Base-by-base conservation (phyloP, 2,329 filamentous ascomycete genomes). In the Hypoxylon sp. region DNA sequence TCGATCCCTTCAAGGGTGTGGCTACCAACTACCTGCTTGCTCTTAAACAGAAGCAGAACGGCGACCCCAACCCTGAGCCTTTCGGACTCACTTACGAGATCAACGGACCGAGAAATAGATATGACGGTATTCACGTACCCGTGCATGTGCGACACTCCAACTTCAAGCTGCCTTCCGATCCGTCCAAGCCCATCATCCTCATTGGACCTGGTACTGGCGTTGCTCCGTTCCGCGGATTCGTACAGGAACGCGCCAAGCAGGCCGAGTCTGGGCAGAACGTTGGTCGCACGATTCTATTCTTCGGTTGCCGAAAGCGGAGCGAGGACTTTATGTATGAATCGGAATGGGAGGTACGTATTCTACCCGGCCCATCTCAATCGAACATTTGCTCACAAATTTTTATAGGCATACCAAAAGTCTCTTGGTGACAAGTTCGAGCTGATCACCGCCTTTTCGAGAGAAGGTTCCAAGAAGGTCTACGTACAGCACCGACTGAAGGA, bases 111-210 rank as follows among this genome's bases (percentile, higher is more conserved):
- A 87, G 95, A 70, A 96, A 97, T 83, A 98, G 96, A 79, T 99
- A 98, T 76, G 91, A 97, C 70, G 94, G 94, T 60, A 88, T 97
- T 59, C 93, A 96, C 72, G 89, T 98, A 20, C 95, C 95, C 2
- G 91, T 99, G 11, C 95, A 99, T 73, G 88, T 99, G 58, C 91
- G 95, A 64, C 94, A 97, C 79, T 98, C 95, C 64, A 99, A 98
- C 81, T 99, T 99, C 86, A 98, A 98, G 81, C 86, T 99, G 24
- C 95, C 95, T 7, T 97, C 95, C 13, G 93, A 99, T 70, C 92
- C 95, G 3, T 86, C 89, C 45, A 96, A 96, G 78, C 95, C 95
- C 24, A 81, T 99, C 68, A 96, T 99, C 75, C 93, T 97, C 88
- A 87, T 98, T 67, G 95, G 95, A 20, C 95, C 95, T 10, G 95